Evolutionary conservation across 2,329 filamentous ascomycete genomes (phyloP).

Genomic region (Fusarium sororula): DNA sequence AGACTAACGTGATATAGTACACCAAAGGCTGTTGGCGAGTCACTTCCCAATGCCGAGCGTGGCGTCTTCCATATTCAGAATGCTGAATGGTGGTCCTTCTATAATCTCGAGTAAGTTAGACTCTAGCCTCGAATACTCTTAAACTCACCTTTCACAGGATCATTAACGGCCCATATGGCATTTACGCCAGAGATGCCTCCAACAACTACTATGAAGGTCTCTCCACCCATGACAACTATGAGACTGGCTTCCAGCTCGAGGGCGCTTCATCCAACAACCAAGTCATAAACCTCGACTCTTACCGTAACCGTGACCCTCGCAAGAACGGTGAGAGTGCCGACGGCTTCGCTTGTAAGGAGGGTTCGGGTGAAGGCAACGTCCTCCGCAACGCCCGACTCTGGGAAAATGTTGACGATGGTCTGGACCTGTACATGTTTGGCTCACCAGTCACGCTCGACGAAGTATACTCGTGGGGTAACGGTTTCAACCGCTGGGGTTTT

Average conservation of each 20-base stretch:
- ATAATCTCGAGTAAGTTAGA: slow-evolving; percentile 44
- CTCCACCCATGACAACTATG: slow-evolving; percentile 50
- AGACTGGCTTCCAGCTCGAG: slow-evolving; percentile 51
- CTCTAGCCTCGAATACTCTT: fast-evolving
- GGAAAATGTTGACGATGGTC: slow-evolving; percentile 61
- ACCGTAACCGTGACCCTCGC: slow-evolving; percentile 56
- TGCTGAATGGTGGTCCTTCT: slow-evolving; percentile 57
- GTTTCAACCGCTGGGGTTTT: slow-evolving; percentile 57
- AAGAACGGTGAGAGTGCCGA: slow-evolving; percentile 63
- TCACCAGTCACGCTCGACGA: slow-evolving; percentile 55
- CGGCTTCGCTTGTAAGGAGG: slow-evolving; percentile 59
- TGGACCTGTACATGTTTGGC: slow-evolving; percentile 48
- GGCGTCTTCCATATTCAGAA: slow-evolving; percentile 58
- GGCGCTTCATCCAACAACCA: slow-evolving; percentile 48
- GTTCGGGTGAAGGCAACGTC: slow-evolving; percentile 56
- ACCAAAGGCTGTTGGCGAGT: slow-evolving; percentile 52
- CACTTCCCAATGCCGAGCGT: slow-evolving; percentile 52
- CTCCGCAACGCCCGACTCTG: slow-evolving; percentile 57
- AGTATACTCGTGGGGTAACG: slow-evolving; percentile 57
- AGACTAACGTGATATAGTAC: slow-evolving; percentile 46
- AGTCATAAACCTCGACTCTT: slow-evolving; percentile 55
- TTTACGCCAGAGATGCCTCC: slow-evolving; percentile 48
- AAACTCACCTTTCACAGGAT: slow-evolving; percentile 19
- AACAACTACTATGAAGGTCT: slow-evolving; percentile 51
- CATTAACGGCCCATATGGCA: slow-evolving; percentile 51